Evolutionary conservation across 2,329 filamentous ascomycete genomes (phyloP).

Genomic region (Pezicula neosporulosa): DNA sequence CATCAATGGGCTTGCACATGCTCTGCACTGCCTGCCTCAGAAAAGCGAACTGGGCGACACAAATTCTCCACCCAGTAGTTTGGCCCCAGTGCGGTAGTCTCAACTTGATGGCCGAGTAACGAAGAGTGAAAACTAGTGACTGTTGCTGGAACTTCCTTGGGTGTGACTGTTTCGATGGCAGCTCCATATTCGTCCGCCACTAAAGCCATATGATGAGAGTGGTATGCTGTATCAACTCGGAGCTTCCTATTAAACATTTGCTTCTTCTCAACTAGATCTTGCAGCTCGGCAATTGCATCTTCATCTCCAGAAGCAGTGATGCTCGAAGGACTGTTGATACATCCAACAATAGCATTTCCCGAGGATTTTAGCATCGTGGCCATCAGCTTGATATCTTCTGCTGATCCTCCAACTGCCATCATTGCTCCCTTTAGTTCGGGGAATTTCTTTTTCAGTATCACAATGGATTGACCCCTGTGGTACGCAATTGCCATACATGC

Average conservation of each 20-base stretch:
- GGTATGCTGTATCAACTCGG: constrained; percentile 27
- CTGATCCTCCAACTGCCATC: constrained; percentile 45
- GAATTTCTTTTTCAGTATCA: constrained; percentile 13
- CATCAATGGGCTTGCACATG: constrained; percentile 13
- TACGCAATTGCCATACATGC: constrained; percentile 43
- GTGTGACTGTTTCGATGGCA: constrained; percentile 10
- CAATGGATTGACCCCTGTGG: constrained; percentile 30
- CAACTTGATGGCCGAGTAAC: constrained; percentile 16
- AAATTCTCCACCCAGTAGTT: constrained; percentile 46
- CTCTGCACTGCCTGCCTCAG: constrained; percentile 35
- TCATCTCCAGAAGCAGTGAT: constrained; percentile 28
- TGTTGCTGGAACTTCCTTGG: not conserved
- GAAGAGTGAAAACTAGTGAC: constrained; percentile 18
- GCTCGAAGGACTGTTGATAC: constrained; percentile 27
- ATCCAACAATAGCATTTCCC: constrained; percentile 30
- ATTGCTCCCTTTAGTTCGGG: constrained; percentile 40
- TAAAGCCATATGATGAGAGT: constrained; percentile 29
- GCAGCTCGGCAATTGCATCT: constrained; percentile 23
- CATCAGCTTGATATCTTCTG: constrained; percentile 31
- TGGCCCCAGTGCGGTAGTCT: constrained; percentile 23
- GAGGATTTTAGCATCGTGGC: constrained; percentile 17
- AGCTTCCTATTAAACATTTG: constrained; percentile 25
- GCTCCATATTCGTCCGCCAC: constrained; percentile 22
- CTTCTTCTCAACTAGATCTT: constrained; percentile 20
- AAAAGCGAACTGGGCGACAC: constrained; percentile 41